phyloP scores from a whole-genome alignment of 2,329 filamentous ascomycete species.

The Colletotrichum godetiae region DNA sequence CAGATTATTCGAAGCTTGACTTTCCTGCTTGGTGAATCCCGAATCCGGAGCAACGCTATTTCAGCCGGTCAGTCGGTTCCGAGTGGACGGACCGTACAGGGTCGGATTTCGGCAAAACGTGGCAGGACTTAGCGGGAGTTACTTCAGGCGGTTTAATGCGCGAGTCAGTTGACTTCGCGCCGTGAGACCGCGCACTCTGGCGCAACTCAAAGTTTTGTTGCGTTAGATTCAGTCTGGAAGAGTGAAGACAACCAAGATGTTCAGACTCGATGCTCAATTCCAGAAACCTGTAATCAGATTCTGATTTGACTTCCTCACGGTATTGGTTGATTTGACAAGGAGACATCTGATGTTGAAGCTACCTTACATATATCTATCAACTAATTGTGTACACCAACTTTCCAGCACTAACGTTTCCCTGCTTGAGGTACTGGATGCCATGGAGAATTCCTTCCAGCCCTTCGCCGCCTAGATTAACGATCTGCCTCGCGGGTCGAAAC shows the following conservation, averaged over 20 bases:
- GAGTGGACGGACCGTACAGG: not conserved
- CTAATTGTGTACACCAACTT: slow-evolving; percentile 59
- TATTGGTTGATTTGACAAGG: not conserved
- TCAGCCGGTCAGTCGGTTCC: not conserved
- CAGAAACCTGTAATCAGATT: too few species aligned
- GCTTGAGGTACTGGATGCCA: slow-evolving; percentile 29
- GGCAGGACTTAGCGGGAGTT: not conserved
- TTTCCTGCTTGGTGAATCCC: not conserved
- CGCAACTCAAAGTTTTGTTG: not conserved
- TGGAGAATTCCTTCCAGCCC: slow-evolving; percentile 49
- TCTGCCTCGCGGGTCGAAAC: slow-evolving; percentile 47
- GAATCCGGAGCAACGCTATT: not conserved
- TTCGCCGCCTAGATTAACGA: slow-evolving; percentile 41
- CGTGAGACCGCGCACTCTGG: not conserved
- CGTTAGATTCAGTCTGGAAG: not conserved
- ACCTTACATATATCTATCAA: not conserved
- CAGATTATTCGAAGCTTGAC: too few species aligned
- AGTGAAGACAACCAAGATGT: not conserved
- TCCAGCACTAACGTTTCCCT: slow-evolving; percentile 51
- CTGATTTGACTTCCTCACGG: not conserved
- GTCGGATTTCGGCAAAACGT: not conserved
- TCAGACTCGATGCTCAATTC: not conserved
- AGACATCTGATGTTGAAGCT: not conserved
- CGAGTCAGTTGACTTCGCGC: not conserved
- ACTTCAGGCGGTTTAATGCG: not conserved